These are phyloP conservation scores for Diversispora epigaea DNA, from an alignment of 192 early-diverging fungal genomes.

Conservation along the genomic window DNA sequence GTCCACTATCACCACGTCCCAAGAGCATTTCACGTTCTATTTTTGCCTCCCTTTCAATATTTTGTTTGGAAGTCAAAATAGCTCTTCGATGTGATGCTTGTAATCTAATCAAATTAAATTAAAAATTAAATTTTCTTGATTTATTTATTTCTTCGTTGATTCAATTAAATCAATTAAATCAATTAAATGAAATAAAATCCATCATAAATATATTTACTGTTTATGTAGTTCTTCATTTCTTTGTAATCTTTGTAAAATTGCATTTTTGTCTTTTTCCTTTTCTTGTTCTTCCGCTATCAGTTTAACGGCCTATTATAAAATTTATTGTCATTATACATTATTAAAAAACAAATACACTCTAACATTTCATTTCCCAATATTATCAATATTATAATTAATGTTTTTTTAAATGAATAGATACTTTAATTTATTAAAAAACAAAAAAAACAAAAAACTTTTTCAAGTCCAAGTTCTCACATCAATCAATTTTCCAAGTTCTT, in stretches of 20 bases:
- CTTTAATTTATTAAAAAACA: background rate
- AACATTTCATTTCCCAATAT: background rate
- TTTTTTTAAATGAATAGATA: no score
- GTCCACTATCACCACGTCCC: slow-evolving; percentile 47
- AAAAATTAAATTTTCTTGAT: no score
- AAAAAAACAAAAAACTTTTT: background rate
- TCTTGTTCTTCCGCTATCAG: slow-evolving; percentile 30
- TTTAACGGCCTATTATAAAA: slow-evolving; percentile 16
- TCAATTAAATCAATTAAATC: background rate
- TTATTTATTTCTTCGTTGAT: background rate
- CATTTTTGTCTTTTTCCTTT: slow-evolving; percentile 19
- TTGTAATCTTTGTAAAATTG: slow-evolving; percentile 14
- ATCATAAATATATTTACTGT: slow-evolving; percentile 2
- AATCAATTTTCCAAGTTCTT: slow-evolving; percentile 21
- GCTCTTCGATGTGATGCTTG: slow-evolving; percentile 50
- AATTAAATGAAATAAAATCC: background rate
- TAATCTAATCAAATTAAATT: slow-evolving; percentile 38
- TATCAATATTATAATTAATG: no score
- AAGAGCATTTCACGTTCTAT: slow-evolving; percentile 47
- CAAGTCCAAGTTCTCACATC: slow-evolving; percentile 27
- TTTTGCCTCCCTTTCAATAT: slow-evolving; percentile 47
- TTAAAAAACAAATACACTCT: background rate
- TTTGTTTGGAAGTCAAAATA: slow-evolving; percentile 52
- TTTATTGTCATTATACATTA: background rate
- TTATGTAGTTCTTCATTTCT: slow-evolving; percentile 30